Base-by-base conservation (phyloP, 1,284 basidiomycete species). In the Puccinia polysora region DNA sequence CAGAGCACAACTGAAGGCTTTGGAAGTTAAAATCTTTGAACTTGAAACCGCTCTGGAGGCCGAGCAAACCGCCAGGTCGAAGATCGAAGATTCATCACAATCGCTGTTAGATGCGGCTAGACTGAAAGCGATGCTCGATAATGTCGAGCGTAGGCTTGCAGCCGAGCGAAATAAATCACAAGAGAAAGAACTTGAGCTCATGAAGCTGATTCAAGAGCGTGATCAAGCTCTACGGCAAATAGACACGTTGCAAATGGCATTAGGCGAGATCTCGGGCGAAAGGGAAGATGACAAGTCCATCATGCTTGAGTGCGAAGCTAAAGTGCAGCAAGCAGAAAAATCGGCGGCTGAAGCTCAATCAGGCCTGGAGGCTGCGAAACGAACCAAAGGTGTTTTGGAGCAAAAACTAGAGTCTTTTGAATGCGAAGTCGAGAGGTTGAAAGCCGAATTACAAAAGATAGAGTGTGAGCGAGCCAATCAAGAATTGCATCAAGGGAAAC, bases 111-210 rank as follows among this genome's bases (percentile, higher is more conserved):
- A 58, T 47, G 59, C 55, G 40, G 32, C 65, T 55, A 36, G 8
- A 8, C 36, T 58, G 23, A 45, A 36, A 10, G 25, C 65, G 8
- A 59, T 58, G 28, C 30, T 68, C n/a, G 58, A 52, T 18, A 52
- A 32, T n/a, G 3, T 71, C 2, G 68, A 71, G 20, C 56, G 63
- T 30, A 53, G 58, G 34, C 34, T 52, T 40, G 38, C 50, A 8
- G 34, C 20, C 30, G 68, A 71, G 32, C 56, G 58, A 23, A 63
- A 30, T 23, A 71, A 71, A 53, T 50, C 38, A 20, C 56, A 62
- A 18, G 58, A 71, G 34, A 71, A 60, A 38, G 56, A 71, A 45
- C 49, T 71, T 23, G 68, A 71, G 52, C 36, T 71, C 20, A 71
- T 71, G 56, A 56, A 62, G 23, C 25, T 71, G 15, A 71, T 60